Conservation (phyloP, 2,329 filamentous ascomycete species). For the Colletotrichum paranaense region DNA sequence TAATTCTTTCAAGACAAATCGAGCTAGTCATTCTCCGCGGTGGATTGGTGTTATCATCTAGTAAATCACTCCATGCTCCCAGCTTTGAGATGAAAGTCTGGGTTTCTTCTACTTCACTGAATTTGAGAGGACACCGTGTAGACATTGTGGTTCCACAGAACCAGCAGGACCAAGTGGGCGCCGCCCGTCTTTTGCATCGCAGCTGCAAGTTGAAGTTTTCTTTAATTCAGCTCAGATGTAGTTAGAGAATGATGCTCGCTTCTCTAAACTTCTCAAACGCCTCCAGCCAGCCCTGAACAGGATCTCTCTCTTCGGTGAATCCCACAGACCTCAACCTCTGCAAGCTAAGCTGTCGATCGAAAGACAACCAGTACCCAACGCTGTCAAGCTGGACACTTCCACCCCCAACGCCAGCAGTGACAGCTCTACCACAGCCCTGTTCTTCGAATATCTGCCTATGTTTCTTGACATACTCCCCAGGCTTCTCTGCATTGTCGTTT, state of each 20-base stretch:
- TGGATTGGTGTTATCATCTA: too few species aligned
- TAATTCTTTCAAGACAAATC: too few species aligned
- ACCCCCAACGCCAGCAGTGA: slow-evolving; percentile 47
- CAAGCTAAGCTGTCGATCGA: slow-evolving; percentile 59
- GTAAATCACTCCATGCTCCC: too few species aligned
- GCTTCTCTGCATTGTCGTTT: slow-evolving; percentile 29
- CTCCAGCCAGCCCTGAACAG: slow-evolving; percentile 53
- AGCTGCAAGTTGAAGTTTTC: too few species aligned
- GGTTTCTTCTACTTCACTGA: too few species aligned
- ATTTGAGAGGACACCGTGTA: too few species aligned
- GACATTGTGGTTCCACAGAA: too few species aligned
- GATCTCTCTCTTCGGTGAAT: slow-evolving; percentile 51
- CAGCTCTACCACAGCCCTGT: slow-evolving; percentile 40
- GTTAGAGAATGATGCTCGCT: slow-evolving; percentile 51
- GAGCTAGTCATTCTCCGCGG: too few species aligned
- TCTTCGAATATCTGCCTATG: slow-evolving; percentile 44
- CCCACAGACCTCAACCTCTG: slow-evolving; percentile 50
- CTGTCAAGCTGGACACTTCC: slow-evolving; percentile 53
- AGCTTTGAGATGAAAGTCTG: too few species aligned
- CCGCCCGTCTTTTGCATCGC: too few species aligned
- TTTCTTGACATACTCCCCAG: slow-evolving; percentile 46
- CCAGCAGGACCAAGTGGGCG: too few species aligned
- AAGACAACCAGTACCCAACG: slow-evolving; percentile 58
- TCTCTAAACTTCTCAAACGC: slow-evolving; percentile 54
- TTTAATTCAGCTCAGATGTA: background rate